Evolutionary conservation across 345 rosid species (phyloP), one percentile per base, ranked within the genome.

Genomic region (Eucalyptus shirleyi): DNA sequence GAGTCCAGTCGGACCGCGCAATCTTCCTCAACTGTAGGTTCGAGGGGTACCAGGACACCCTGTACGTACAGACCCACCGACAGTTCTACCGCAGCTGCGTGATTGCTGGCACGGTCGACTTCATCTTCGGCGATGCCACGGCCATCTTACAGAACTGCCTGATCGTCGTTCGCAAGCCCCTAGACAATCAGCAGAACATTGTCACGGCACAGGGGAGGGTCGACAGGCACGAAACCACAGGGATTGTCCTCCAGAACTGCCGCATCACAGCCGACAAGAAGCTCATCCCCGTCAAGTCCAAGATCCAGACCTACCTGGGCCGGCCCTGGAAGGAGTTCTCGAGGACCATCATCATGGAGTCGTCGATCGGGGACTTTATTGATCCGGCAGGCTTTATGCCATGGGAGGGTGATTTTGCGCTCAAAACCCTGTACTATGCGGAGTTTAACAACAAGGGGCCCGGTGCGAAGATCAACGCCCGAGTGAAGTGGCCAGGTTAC

Each of bases 101-200:
- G 60, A 91, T 97, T 23, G 5, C 92, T 1, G 99, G 99, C 12
- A 97, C 98, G 3, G 86, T 95, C 6, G 99, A 98, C 82, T 96
- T 98, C 93, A 96, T 98, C 86, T 97, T 98, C 12, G 99, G 99
- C 2, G 99, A 98, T 30, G 98, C 99, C 1, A 90, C 98, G 0
- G 97, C 96, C 0, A 59, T 98, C 65, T 95, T 98, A 88, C 99
- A 98, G 87, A 97, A 96, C 93, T 97, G 98, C 87, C 87, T 89
- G 87, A 93, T 98, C 59, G 82, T 90, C 9, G 91, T 95, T 32
- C 91, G 96, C 89, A 98, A 95, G 91, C 97, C 97, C 7, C 49
- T 90, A 56, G 90, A 89, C 4, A 93, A 92, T 51, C 96, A 98
- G 87, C 90, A 93, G 90, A 96, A 93, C 93, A 92, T 93, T 11